Evolutionary conservation across 1,284 basidiomycete species (phyloP), one percentile per base, ranked within the genome.

Genomic region (Mycena sp.): DNA sequence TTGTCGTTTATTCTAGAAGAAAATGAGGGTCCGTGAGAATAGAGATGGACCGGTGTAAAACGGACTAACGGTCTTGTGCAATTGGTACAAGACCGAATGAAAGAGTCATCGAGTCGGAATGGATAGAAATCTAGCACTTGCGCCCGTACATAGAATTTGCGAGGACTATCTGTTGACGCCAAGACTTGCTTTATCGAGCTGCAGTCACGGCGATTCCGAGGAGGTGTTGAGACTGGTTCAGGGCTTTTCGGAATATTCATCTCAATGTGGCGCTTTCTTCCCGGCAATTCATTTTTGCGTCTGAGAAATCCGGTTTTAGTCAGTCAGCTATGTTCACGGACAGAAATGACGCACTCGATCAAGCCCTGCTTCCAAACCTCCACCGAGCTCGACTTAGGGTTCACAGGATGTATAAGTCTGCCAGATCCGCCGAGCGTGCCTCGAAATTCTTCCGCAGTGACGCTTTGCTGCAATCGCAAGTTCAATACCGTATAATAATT

Each of bases 391-490:
- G 53, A 57, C 43, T 70, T 75, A n/a, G 80, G 73, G 58, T 83
- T 78, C 16, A 88, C 69, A 66, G 79, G 78, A 29, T 77, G 68
- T 53, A 91, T 82, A 21, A 87, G 77, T 29, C 76, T 74, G 59
- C 87, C 82, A n/a, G 78, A 71, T 6, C 87, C 88, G n/a, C 87
- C 87, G 50, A 91, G 72, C 35, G 76, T 77, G 23, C 85, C 87
- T 50, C 81, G 72, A 41, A 77, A 75, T 16, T 81, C 71, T 21
- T 70, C 66, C 30, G 74, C 71, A 6, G 74, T 71, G 5, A 70
- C 60, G 51, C 72, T 78, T 38, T 74, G 72, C 63, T 76, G 80
- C 60, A 90, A 64, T 26, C 85, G 79, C 60, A 91, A 68, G 61
- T 87, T 87, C 37, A 77, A 76, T 46, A 92, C 80, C 10, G 73